phyloP scores from a whole-genome alignment of 805 yeast genomes.

The Spathaspora girioi region DNA sequence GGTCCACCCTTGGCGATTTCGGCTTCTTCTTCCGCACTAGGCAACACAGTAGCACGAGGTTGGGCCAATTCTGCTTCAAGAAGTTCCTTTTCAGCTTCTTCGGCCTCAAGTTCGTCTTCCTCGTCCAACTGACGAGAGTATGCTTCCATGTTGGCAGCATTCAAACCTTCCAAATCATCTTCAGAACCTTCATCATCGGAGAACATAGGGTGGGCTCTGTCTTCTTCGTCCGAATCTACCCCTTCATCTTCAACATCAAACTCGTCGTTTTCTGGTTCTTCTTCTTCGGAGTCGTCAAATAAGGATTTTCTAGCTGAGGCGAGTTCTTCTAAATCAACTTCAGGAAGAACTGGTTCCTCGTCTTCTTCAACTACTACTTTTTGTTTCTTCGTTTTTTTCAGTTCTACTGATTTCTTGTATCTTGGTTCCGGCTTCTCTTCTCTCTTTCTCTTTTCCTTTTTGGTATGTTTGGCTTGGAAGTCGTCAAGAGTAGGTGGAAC shows the following conservation, averaged over 20 bases:
- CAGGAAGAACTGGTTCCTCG: constrained; percentile 46
- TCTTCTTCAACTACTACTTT: constrained; percentile 18
- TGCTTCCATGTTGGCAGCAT: constrained; percentile 82
- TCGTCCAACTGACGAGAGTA: constrained; percentile 66
- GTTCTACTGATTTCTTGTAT: constrained; percentile 17
- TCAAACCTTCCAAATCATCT: constrained; percentile 58
- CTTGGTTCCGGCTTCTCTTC: constrained; percentile 6
- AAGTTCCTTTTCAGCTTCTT: constrained; percentile 51
- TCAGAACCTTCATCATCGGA: constrained; percentile 67
- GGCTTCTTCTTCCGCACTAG: constrained; percentile 63
- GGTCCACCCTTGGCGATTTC: constrained; percentile 49
- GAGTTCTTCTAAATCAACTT: constrained; percentile 60
- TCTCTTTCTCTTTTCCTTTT: constrained; percentile 39
- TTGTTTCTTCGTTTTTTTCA: constrained; percentile 21
- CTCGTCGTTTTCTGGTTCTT: constrained; percentile 41
- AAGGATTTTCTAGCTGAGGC: constrained; percentile 68
- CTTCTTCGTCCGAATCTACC: constrained; percentile 61
- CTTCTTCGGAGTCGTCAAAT: constrained; percentile 74
- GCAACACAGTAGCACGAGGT: constrained; percentile 76
- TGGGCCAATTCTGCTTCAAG: constrained; percentile 55
- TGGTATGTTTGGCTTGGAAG: constrained; percentile 47
- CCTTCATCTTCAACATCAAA: constrained; percentile 28
- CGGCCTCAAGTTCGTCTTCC: constrained; percentile 45
- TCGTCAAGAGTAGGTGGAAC: constrained; percentile 89
- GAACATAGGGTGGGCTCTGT: constrained; percentile 65